Conservation (phyloP, 2,329 filamentous ascomycete species). For the Epichloe sylvatica region DNA sequence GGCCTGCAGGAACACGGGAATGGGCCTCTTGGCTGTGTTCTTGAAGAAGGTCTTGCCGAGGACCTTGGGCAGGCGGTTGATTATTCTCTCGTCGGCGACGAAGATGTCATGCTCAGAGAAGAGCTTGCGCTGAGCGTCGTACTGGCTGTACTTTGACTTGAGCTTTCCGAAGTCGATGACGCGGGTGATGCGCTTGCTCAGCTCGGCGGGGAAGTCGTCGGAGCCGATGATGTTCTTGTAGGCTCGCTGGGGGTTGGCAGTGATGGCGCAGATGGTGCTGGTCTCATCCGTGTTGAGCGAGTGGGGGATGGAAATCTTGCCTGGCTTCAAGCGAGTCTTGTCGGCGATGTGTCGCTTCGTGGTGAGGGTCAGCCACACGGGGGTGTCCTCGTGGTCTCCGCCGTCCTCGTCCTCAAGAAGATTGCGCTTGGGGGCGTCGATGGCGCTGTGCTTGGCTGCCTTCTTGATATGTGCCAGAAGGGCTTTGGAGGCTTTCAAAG, state of each 20-base stretch:
- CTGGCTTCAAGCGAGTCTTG: conserved; percentile 67
- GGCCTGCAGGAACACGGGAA: conserved; percentile 61
- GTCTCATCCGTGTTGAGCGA: conserved; percentile 52
- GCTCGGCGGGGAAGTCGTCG: conserved; percentile 52
- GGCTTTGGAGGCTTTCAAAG: conserved; percentile 48
- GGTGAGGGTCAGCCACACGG: conserved; percentile 48
- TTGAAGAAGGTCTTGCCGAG: conserved; percentile 93
- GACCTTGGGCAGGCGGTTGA: conserved; percentile 55
- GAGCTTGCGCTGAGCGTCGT: conserved; percentile 74
- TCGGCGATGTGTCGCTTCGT: conserved; percentile 56
- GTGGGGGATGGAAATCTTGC: conserved; percentile 64
- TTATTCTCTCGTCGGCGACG: conserved; percentile 78
- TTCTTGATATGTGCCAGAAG: conserved; percentile 49
- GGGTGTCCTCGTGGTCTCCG: conserved; percentile 30
- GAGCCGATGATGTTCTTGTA: conserved; percentile 82
- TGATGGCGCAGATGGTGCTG: conserved; percentile 72
- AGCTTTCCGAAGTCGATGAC: conserved; percentile 77
- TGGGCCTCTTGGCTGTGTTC: conserved; percentile 65
- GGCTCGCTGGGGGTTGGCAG: conserved; percentile 62
- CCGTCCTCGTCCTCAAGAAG: conserved; percentile 34
- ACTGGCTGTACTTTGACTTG: conserved; percentile 69
- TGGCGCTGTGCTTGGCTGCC: conserved; percentile 32
- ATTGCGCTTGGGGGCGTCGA: conserved; percentile 38
- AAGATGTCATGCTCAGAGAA: conserved; percentile 83
- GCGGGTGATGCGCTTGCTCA: conserved; percentile 54